A percentile compares a stretch with the other conserved stretches of the same genome.
phyloP scores from a whole-genome alignment of 1,284 basidiomycete species.

The Tetrapyrgos nigripes region DNA sequence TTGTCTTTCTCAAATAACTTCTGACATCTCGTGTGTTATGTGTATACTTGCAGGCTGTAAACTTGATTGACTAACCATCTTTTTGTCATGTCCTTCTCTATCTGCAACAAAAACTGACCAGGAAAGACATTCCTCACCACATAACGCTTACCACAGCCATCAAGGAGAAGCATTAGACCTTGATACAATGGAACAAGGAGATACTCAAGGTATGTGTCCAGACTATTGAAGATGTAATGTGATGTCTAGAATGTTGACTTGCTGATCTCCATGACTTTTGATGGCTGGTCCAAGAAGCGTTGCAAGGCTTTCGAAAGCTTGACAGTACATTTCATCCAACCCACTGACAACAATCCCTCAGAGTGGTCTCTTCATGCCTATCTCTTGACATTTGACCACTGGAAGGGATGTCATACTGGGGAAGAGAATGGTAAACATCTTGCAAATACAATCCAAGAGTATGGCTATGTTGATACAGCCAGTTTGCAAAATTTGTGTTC shows the following conservation, averaged over 20 bases:
- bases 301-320: background rate
- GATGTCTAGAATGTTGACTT: background rate
- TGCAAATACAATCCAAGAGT: background rate
- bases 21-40: too few species aligned
- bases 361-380: background rate
- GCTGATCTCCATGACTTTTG: background rate
- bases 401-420: background rate
- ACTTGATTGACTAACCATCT: too few species aligned
- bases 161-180: background rate
- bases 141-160: background rate
- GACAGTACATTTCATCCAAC: background rate
- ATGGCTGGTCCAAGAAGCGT: background rate
- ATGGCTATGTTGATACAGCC: background rate
- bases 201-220: background rate
- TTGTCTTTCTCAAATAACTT: too few species aligned
- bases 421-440: background rate
- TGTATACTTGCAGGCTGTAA: too few species aligned
- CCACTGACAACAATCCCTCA: background rate
- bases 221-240: background rate
- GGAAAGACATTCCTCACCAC: background rate
- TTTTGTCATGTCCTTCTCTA: too few species aligned
- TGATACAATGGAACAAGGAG: background rate
- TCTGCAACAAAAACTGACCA: too few species aligned
- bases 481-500: background rate
- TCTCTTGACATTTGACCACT: background rate